These are phyloP conservation scores for Kwoniella europaea DNA, from an alignment of 768 basidiomycete species.

Conservation along the genomic window DNA sequence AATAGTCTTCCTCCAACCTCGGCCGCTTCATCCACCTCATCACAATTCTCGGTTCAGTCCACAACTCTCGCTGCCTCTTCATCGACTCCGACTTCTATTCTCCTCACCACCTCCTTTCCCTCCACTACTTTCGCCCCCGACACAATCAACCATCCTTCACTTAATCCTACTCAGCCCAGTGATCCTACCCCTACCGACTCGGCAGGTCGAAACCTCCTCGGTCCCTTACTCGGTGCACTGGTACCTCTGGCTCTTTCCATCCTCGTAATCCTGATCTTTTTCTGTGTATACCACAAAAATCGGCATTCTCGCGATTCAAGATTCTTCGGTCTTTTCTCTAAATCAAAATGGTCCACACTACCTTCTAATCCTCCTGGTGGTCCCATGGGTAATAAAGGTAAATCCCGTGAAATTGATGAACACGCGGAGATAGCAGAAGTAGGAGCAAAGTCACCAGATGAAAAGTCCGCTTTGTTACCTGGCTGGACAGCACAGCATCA, in stretches of 20 bases:
- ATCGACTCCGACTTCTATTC: background rate
- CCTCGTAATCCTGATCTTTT: conserved; percentile 15
- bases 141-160: background rate
- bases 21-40: background rate
- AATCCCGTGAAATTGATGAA: background rate
- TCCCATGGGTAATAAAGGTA: background rate
- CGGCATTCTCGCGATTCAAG: conserved; percentile 16
- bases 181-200: background rate
- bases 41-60: background rate
- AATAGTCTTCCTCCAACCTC: background rate
- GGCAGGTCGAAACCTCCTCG: conserved; percentile 1
- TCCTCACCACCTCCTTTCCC: background rate
- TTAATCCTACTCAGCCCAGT: background rate
- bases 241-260: conserved; percentile 11
- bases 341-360: background rate
- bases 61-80: background rate
- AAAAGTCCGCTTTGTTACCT: conserved; percentile 30
- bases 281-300: conserved; percentile 15
- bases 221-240: conserved; percentile 12
- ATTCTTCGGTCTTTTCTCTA: conserved; percentile 6
- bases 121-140: background rate
- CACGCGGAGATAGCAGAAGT: background rate
- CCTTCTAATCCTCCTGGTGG: background rate
- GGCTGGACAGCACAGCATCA: conserved; percentile 31
- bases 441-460: conserved; percentile 18